phyloP scores from a whole-genome alignment of 225 moss, liverwort and hornwort species.

The Straminergon stramineum region DNA sequence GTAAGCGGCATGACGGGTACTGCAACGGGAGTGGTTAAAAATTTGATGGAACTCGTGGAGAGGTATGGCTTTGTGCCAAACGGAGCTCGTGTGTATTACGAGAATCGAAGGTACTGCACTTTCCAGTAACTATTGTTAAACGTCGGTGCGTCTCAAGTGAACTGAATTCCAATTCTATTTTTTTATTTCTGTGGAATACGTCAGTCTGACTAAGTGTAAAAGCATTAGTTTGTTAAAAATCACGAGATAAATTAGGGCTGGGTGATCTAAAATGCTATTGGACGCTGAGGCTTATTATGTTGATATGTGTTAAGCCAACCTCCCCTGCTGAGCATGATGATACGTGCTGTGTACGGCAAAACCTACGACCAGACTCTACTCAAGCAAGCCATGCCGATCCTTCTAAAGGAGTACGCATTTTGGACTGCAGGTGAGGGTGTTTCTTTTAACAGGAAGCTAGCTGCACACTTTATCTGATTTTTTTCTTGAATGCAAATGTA shows the following conservation, averaged over 20 bases:
- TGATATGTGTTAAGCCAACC: constrained; percentile 38
- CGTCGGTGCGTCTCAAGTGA: not conserved
- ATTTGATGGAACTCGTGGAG: constrained; percentile 49
- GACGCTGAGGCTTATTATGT: not conserved
- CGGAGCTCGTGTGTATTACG: constrained; percentile 48
- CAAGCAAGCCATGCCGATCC: constrained; percentile 35
- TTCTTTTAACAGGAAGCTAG: not conserved
- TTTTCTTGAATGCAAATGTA: not conserved
- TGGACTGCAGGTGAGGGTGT: constrained; percentile 36
- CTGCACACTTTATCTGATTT: not conserved
- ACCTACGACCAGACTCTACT: constrained; percentile 18
- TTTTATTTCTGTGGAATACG: not conserved
- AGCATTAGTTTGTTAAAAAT: not conserved
- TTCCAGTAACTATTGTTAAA: not conserved
- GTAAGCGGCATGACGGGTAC: constrained; percentile 53
- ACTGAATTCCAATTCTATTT: not conserved
- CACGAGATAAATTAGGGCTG: not conserved
- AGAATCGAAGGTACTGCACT: constrained; percentile 38
- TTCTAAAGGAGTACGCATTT: constrained; percentile 31
- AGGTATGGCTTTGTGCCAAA: constrained; percentile 49
- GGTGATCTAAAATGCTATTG: not conserved
- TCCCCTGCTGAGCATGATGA: constrained; percentile 51
- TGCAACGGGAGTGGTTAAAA: constrained; percentile 47
- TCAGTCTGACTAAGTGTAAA: not conserved
- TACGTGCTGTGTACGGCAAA: constrained; percentile 26